Percentiles rank a stretch among this genome's conserved stretches.
These are phyloP conservation scores for Copromyces sp. DNA, from an alignment of 495 filamentous ascomycete species.

Conservation along the genomic window DNA sequence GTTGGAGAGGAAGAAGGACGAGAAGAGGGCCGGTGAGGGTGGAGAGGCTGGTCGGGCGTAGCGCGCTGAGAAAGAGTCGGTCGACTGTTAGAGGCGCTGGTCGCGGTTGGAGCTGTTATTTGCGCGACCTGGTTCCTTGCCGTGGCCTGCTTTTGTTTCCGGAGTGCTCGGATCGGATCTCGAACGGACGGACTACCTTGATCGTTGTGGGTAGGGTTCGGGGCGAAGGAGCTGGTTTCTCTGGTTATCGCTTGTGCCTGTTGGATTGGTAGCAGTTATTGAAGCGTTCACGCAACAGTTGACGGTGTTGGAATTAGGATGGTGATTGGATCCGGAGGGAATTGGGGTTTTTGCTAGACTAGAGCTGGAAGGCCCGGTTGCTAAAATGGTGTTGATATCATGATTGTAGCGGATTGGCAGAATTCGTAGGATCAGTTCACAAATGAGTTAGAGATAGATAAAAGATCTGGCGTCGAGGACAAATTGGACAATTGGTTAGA, in stretches of 20 bases:
- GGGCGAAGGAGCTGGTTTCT: not conserved
- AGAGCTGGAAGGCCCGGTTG: not conserved
- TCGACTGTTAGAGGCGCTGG: not conserved
- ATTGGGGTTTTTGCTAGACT: not conserved
- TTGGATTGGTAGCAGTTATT: not conserved
- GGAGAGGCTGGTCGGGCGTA: not conserved
- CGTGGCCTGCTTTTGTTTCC: not conserved
- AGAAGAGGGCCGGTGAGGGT: not conserved
- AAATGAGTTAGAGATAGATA: not conserved
- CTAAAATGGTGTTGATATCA: not conserved
- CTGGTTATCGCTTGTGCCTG: not conserved
- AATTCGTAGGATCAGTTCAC: not conserved
- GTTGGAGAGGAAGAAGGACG: constrained; percentile 5
- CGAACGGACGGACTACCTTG: not conserved
- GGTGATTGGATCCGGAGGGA: not conserved
- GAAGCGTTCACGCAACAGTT: not conserved
- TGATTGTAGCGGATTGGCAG: not conserved
- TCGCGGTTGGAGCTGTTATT: not conserved
- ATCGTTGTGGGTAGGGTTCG: not conserved
- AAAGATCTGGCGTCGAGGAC: not conserved
- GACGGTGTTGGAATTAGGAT: not conserved
- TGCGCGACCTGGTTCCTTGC: not conserved
- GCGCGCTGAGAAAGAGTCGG: not conserved
- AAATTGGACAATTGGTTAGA: not conserved
- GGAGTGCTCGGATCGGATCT: not conserved